Conservation (phyloP, 345 rosid genomes). For the Atalantia buxifolia region DNA sequence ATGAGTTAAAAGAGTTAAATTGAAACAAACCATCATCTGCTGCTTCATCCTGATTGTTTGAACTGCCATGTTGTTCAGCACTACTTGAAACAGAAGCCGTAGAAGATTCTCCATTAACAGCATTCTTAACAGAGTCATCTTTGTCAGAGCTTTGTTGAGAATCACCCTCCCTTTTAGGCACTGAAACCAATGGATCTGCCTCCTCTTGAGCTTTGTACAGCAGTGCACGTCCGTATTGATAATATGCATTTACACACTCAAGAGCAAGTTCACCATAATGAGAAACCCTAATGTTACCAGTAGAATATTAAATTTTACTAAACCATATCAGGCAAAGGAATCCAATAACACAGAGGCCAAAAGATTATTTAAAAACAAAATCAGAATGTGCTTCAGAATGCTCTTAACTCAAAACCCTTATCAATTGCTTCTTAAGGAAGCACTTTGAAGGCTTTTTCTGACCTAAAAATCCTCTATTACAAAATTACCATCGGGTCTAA, state of each 20-base stretch:
- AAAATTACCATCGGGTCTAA: not conserved
- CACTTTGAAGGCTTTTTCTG: not conserved
- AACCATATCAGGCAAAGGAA: not conserved
- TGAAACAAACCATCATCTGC: constrained; percentile 37
- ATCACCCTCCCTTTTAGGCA: constrained; percentile 65
- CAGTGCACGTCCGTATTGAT: constrained; percentile 76
- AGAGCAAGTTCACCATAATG: constrained; percentile 69
- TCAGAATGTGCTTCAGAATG: not conserved
- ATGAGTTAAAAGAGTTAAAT: not conserved
- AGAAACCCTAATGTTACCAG: constrained; percentile 44
- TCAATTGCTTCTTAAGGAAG: not conserved
- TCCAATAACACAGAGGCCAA: not conserved
- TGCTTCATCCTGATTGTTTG: constrained; percentile 44
- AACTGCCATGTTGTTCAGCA: constrained; percentile 45
- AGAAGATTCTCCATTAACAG: constrained; percentile 42
- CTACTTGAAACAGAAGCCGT: constrained; percentile 46
- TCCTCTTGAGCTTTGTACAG: constrained; percentile 89
- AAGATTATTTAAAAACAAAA: not conserved
- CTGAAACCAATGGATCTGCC: constrained; percentile 75
- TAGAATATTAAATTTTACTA: not conserved
- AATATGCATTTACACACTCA: constrained; percentile 70
- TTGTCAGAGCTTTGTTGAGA: constrained; percentile 35
- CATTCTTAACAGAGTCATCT: constrained; percentile 42
- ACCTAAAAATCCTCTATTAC: not conserved
- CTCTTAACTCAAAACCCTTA: not conserved